Evolutionary conservation across 257 asterid species (phyloP).

Genomic region (Solanum arcanum): DNA sequence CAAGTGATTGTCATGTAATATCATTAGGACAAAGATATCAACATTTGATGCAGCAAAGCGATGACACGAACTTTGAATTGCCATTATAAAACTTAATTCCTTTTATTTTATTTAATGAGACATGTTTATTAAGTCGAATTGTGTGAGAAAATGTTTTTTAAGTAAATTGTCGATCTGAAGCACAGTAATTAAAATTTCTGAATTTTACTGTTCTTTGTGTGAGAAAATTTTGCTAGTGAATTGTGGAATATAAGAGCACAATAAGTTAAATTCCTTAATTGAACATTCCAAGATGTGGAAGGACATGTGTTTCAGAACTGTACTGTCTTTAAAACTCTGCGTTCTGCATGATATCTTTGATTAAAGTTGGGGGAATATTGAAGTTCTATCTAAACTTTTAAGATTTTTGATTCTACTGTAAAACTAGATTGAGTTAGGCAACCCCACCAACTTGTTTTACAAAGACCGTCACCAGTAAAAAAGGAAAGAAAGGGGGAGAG

Average conservation of each 20-base stretch:
- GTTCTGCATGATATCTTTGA: not conserved
- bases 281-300: not conserved
- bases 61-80: not conserved
- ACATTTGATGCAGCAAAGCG: not conserved
- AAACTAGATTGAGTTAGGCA: not conserved
- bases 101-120: not conserved
- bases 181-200: not conserved
- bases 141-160: not conserved
- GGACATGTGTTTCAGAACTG: not conserved
- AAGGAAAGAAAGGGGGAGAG: not conserved
- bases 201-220: not conserved
- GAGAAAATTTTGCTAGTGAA: not conserved
- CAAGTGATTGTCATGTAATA: not conserved
- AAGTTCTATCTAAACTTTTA: not conserved
- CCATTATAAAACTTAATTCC: not conserved
- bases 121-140: not conserved
- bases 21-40: not conserved
- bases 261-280: not conserved
- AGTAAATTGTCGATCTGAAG: not conserved
- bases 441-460: not conserved
- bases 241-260: not conserved
- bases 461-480: not conserved
- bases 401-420: not conserved
- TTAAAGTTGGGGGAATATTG: not conserved
- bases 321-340: not conserved